These are phyloP conservation scores for Corymbia maculata DNA, from an alignment of 345 rosid genomes.

Conservation along the genomic window DNA sequence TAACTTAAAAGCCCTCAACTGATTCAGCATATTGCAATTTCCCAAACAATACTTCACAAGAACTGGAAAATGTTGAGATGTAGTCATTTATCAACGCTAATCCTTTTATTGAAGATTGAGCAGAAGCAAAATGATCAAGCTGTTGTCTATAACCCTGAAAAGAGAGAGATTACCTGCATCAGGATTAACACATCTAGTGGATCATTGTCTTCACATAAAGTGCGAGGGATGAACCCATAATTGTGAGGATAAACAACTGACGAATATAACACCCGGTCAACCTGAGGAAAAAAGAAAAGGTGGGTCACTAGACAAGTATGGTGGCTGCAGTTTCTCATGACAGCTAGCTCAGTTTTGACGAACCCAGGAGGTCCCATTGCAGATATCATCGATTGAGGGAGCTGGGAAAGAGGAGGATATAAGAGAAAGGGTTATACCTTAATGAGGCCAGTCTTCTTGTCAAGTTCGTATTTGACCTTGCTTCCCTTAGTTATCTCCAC, in stretches of 20 bases:
- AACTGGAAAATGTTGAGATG: neutral
- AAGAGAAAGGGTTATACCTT: conserved; percentile 33
- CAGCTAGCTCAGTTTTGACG: neutral
- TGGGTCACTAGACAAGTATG: neutral
- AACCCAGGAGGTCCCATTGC: neutral
- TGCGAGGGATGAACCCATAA: conserved; percentile 92
- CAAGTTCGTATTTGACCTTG: conserved; percentile 97
- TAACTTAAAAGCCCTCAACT: neutral
- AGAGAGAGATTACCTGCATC: conserved; percentile 59
- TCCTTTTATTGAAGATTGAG: neutral
- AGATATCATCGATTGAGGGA: neutral
- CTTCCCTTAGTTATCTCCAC: conserved; percentile 98
- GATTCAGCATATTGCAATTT: neutral
- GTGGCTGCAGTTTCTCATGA: neutral
- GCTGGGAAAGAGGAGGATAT: neutral
- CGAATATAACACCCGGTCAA: conserved; percentile 80
- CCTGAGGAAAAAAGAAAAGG: conserved; percentile 23
- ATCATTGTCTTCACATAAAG: conserved; percentile 95
- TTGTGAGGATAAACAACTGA: conserved; percentile 97
- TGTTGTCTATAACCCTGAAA: neutral
- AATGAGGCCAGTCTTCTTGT: conserved; percentile 94
- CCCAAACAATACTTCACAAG: neutral
- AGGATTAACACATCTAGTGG: conserved; percentile 89
- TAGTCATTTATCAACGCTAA: neutral
- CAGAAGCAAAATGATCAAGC: neutral